A percentile compares a stretch with the other conserved stretches of the same genome.
Evolutionary conservation across 192 early-diverging fungal species (phyloP).

Genomic region (Anaeromyces robustus): DNA sequence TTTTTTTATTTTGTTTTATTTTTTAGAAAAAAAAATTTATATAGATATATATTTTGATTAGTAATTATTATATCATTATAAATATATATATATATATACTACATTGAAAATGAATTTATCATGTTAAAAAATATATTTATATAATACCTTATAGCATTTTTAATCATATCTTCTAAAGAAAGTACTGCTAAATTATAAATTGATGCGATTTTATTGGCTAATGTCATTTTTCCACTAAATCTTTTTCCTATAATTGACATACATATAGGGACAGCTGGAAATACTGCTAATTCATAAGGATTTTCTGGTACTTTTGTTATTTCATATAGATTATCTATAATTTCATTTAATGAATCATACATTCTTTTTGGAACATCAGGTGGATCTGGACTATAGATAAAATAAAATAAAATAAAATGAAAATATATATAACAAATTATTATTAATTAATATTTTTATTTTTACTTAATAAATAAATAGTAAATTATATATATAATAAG

Average conservation of each 20-base stretch:
- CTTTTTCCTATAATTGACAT: constrained; percentile 32
- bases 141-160: constrained; percentile 26
- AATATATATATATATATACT: too few species aligned
- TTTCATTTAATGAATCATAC: constrained; percentile 17
- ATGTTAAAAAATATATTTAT: too few species aligned
- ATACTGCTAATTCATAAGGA: constrained; percentile 5
- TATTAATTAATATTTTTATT: too few species aligned
- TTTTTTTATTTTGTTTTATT: constrained; percentile 15
- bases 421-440: background rate
- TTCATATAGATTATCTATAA: constrained; percentile 25
- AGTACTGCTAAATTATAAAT: constrained; percentile 19
- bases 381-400: background rate
- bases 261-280: constrained; percentile 29
- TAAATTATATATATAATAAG: background rate
- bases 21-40: too few species aligned
- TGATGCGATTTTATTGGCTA: constrained; percentile 18
- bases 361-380: constrained; percentile 2
- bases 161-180: constrained; percentile 22
- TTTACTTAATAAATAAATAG: background rate
- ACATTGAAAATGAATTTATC: too few species aligned
- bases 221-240: constrained; percentile 28
- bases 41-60: too few species aligned
- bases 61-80: too few species aligned
- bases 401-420: background rate
- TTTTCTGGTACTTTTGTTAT: constrained; percentile 21